Evolutionary conservation across 2,329 filamentous ascomycete species (phyloP).

Genomic region (Sclerotinia subarctica): DNA sequence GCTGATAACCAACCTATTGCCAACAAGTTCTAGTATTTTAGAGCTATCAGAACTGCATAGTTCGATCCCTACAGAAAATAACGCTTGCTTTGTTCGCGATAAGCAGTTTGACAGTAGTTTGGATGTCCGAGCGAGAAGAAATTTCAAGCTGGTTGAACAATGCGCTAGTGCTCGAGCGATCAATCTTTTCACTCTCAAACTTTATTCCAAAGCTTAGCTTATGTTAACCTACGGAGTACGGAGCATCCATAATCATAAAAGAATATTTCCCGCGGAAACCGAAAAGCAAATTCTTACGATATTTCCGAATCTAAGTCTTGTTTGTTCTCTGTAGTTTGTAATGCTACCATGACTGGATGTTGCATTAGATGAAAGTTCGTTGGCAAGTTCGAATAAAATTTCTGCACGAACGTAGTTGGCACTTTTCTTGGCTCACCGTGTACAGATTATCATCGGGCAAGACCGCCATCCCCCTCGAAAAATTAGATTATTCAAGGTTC

Average conservation of each 20-base stretch:
- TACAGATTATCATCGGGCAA: not conserved
- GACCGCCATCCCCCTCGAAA: not conserved
- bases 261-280: not conserved
- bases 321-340: not conserved
- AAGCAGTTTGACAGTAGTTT: not conserved
- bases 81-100: not conserved
- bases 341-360: not conserved
- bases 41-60: not conserved
- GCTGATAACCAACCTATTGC: not conserved
- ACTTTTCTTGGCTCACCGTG: not conserved
- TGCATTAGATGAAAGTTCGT: not conserved
- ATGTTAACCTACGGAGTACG: not conserved
- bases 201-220: not conserved
- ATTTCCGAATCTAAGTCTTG: not conserved
- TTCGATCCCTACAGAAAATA: not conserved
- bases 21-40: not conserved
- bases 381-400: not conserved
- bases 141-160: not conserved
- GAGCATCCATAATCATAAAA: not conserved
- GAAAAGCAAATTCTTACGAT: not conserved
- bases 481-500: not conserved
- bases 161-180: constrained; percentile 1
- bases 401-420: constrained; percentile 6
- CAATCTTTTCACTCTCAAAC: constrained; percentile 1
- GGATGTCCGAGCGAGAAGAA: not conserved